Conservation (phyloP, 2,329 filamentous ascomycete genomes). For the Xylariaceae sp. region DNA sequence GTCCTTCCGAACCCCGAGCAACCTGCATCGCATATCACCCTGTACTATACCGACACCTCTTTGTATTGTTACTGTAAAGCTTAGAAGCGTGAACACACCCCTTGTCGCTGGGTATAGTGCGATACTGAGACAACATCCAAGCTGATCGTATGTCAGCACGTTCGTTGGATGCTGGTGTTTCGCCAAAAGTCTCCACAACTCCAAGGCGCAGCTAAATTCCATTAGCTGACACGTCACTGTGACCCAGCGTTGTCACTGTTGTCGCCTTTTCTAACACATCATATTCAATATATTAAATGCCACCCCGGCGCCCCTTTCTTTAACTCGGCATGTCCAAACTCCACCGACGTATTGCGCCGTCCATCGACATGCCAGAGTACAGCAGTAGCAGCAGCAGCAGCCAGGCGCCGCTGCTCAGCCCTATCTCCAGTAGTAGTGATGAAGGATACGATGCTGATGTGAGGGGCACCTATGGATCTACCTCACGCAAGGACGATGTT, state of each 20-base stretch:
- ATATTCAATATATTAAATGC: neutral
- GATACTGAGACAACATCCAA: too few species aligned
- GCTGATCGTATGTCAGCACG: too few species aligned
- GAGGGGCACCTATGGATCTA: constrained; percentile 36
- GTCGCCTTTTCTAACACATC: neutral
- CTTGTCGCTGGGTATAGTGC: too few species aligned
- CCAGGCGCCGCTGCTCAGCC: constrained; percentile 35
- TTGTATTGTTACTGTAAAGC: too few species aligned
- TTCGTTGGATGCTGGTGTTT: too few species aligned
- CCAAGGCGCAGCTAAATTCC: constrained; percentile 2
- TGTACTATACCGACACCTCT: too few species aligned
- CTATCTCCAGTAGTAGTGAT: constrained; percentile 27
- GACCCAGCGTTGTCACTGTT: constrained; percentile 8
- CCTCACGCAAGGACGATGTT: constrained; percentile 32
- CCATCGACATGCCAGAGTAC: constrained; percentile 34
- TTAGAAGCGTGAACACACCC: too few species aligned
- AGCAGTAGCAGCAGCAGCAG: constrained; percentile 20
- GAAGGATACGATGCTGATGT: constrained; percentile 19
- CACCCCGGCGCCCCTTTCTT: neutral
- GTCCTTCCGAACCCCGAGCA: too few species aligned
- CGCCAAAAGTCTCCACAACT: constrained; percentile 22
- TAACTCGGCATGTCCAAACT: constrained; percentile 32
- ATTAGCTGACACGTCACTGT: constrained; percentile 27
- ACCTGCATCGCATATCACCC: too few species aligned
- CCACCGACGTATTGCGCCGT: constrained; percentile 32